Evolutionary conservation across 768 basidiomycete genomes (phyloP), one percentile per base, ranked within the genome.

Genomic region (Leccinum rimulosum): DNA sequence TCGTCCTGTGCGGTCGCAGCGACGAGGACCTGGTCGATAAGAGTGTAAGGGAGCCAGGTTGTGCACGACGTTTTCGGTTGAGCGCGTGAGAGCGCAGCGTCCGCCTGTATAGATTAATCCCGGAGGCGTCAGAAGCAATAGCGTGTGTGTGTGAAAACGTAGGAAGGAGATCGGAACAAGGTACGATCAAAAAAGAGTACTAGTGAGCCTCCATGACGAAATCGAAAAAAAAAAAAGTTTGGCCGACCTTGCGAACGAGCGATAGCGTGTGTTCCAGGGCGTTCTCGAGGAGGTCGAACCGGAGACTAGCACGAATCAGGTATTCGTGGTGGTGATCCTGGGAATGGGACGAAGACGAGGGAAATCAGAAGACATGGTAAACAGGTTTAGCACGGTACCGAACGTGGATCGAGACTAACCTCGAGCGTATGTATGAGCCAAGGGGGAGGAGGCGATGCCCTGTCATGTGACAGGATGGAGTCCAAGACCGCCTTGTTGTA

Each of bases 351-450:
- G 10, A 19, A 10, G 33, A 17, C 10, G 14, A n/a, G 17, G 11
- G 54, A 50, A 28, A 48, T 51, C 47, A 9, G 56, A 52, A 49
- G 27, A 27, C 50, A 45, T 12, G 22, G 36, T 60, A 8, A 58
- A 57, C n/a, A 19, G n/a, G 28, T 40, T 30, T 27, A 28, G 10
- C 48, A 50, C 53, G 61, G 50, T 22, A 48, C 52, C 25, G 51
- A 50, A 35, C 22, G 36, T 22, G 50, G 50, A 56, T 17, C 22
- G 31, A 8, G 30, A 64, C 71, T 54, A 65, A 91, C 91, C 80
- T 90, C 83, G 22, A 97, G 81, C 58, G 81, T 83, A 56, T 84
- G 83, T 53, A 90, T 79, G 45, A 99, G 78, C 94, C 94, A 98
- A 8, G 85, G 84, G 11, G 96, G 95, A 48, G 93, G 82, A 45